Base-by-base conservation (phyloP, 768 basidiomycete genomes). In the Russula abietina region DNA sequence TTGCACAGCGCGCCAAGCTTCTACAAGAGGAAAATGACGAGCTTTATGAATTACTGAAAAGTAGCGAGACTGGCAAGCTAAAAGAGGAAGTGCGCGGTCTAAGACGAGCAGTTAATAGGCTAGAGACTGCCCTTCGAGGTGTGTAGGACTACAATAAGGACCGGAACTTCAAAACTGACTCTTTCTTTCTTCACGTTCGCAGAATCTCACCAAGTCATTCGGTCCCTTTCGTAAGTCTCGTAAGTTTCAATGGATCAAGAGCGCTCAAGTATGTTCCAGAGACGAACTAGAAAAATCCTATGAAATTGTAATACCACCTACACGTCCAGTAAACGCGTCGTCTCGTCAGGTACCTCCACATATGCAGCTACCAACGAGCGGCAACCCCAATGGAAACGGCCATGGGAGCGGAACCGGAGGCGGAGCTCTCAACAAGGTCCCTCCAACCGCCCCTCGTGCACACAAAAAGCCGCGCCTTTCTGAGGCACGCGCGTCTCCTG, bases 21-120 rank as follows among this genome's bases (percentile, higher is more conserved):
- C 76, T 93, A 11, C 91, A 93, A 71, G 87, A 91, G 60, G 91
- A 93, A 73, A 93, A 93, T 63, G 90, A 93, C 67, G 91, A 93
- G 66, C 73, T 93, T 19, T 93, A 93, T 71, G 82, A 85, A 54
- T 75, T 93, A 11, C 74, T 93, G 59, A 87, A 83, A 71, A 77
- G 77, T 28, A 83, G 87, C 45, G 91, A 93, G 73, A 88, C 88
- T 0, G 91, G 90, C 5, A 85, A 82, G 71, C 71, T 93, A 65
- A 91, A 91, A 71, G 91, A 92, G 70, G 89, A 93, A 71, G 88
- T 88, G 12, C 81, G 83, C 53, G 83, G 83, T 8, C 77, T 93
- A 59, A 79, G 84, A 38, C 78, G 83, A 66, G 82, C 85, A 36
- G 87, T 91, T 48, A 78, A 79, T 55, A 83, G 84, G 69, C 76